Conservation (phyloP, 148 eudicot genomes). For the Bassia scoparia region DNA sequence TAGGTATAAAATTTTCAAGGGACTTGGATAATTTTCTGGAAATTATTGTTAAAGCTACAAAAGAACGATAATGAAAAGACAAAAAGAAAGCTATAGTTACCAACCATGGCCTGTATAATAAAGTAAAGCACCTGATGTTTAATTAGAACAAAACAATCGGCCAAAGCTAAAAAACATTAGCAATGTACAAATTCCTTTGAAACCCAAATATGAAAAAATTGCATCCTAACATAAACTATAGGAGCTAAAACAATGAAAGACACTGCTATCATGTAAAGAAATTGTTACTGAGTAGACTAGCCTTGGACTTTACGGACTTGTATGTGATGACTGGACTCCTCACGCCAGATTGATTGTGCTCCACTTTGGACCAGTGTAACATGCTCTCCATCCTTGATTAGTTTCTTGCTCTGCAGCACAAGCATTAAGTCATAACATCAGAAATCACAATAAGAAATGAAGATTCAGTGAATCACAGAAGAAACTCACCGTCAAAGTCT, state of each 20-base stretch:
- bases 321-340: slow-evolving; percentile 86
- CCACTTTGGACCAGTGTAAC: slow-evolving; percentile 98
- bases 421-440: slow-evolving; percentile 7
- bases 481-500: slow-evolving; percentile 61
- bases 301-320: slow-evolving; percentile 82
- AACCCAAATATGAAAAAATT: slow-evolving; percentile 10
- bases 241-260: slow-evolving; percentile 15
- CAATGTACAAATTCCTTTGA: slow-evolving; percentile 15
- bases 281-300: slow-evolving; percentile 23
- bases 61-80: background rate
- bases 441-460: slow-evolving; percentile 8
- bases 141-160: background rate
- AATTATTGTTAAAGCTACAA: background rate
- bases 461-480: background rate
- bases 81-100: background rate
- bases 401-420: slow-evolving; percentile 52
- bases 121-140: background rate
- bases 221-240: background rate
- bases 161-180: background rate
- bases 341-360: slow-evolving; percentile 96
- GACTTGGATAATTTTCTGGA: background rate
- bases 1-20: background rate
- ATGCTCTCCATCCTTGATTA: slow-evolving; percentile 60
- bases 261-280: slow-evolving; percentile 8
- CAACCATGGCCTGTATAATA: background rate